Evolutionary conservation across 805 yeast species (phyloP).

Genomic region (Candida nanaspora): DNA sequence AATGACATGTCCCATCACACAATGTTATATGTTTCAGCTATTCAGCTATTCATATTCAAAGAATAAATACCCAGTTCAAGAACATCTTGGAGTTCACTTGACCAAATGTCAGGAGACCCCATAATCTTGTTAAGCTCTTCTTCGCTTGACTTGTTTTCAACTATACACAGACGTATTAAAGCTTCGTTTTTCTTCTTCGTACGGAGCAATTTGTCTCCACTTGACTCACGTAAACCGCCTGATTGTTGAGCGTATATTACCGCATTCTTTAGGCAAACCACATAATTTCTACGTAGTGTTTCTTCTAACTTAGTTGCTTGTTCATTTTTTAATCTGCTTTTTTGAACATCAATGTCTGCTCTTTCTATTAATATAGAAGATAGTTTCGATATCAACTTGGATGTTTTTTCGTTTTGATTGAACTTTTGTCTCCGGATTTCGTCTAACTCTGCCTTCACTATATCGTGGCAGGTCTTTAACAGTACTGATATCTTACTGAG

Average conservation of each 20-base stretch:
- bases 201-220: slow-evolving; percentile 34
- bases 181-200: slow-evolving; percentile 38
- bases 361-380: slow-evolving; percentile 40
- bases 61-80: not conserved
- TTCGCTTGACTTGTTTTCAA: slow-evolving; percentile 30
- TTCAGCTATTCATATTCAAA: too few relatives aligned
- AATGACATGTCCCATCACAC: too few relatives aligned
- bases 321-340: slow-evolving; percentile 29
- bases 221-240: slow-evolving; percentile 46
- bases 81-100: not conserved
- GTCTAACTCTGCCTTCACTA: slow-evolving; percentile 17
- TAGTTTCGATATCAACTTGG: slow-evolving; percentile 24
- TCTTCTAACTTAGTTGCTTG: slow-evolving; percentile 24
- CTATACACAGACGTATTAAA: slow-evolving; percentile 34
- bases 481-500: slow-evolving; percentile 29
- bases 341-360: slow-evolving; percentile 45
- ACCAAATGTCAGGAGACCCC: slow-evolving; percentile 7
- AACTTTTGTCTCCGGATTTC: slow-evolving; percentile 9
- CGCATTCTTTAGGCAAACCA: slow-evolving; percentile 38
- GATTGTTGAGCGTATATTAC: slow-evolving; percentile 34
- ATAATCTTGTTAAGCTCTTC: slow-evolving; percentile 19
- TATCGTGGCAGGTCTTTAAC: slow-evolving; percentile 33
- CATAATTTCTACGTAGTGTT: slow-evolving; percentile 31
- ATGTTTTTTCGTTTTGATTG: slow-evolving; percentile 13
- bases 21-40: not conserved